phyloP scores from a whole-genome alignment of 2,329 filamentous ascomycete species.

The Pestalotiopsis sp. region DNA sequence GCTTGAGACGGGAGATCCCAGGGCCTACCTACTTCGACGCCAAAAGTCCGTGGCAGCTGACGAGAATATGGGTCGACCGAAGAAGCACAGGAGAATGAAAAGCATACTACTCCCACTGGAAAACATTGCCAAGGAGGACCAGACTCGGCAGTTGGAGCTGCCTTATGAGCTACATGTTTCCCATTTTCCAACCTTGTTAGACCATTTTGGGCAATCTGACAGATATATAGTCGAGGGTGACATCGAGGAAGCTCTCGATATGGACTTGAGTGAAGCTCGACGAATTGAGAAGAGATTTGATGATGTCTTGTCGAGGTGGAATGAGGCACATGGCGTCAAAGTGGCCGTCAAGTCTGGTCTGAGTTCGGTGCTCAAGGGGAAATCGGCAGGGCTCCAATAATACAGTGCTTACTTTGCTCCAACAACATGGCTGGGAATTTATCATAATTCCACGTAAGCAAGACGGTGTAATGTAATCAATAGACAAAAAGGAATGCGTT shows the following conservation, averaged over 20 bases:
- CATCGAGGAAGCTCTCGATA: slow-evolving; percentile 28
- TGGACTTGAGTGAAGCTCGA: slow-evolving; percentile 25
- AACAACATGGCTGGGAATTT: neutral
- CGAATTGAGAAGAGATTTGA: slow-evolving; percentile 25
- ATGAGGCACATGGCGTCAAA: slow-evolving; percentile 13
- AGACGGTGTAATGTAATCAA: too few relatives aligned
- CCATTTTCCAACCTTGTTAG: slow-evolving; percentile 15
- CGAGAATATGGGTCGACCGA: slow-evolving; percentile 16
- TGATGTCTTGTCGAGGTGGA: slow-evolving; percentile 19
- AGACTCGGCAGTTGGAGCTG: slow-evolving; percentile 21
- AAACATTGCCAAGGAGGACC: slow-evolving; percentile 21
- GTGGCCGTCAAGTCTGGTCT: slow-evolving; percentile 19
- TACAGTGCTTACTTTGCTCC: neutral
- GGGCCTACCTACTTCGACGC: slow-evolving; percentile 33
- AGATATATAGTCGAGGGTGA: slow-evolving; percentile 26
- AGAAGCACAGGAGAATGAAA: slow-evolving; percentile 28
- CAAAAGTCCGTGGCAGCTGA: slow-evolving; percentile 31
- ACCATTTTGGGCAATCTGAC: slow-evolving; percentile 22
- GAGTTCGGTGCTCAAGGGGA: slow-evolving; percentile 18
- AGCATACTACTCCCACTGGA: slow-evolving; percentile 32
- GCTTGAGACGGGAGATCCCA: slow-evolving; percentile 28
- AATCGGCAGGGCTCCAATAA: neutral
- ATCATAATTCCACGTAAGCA: too few relatives aligned
- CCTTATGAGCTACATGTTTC: slow-evolving; percentile 14
- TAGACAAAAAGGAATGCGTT: too few relatives aligned